A percentile compares a stretch with the other conserved stretches of the same genome.
Evolutionary conservation across 768 basidiomycete genomes (phyloP).

Genomic region (Porpolomopsis calyptriformis): DNA sequence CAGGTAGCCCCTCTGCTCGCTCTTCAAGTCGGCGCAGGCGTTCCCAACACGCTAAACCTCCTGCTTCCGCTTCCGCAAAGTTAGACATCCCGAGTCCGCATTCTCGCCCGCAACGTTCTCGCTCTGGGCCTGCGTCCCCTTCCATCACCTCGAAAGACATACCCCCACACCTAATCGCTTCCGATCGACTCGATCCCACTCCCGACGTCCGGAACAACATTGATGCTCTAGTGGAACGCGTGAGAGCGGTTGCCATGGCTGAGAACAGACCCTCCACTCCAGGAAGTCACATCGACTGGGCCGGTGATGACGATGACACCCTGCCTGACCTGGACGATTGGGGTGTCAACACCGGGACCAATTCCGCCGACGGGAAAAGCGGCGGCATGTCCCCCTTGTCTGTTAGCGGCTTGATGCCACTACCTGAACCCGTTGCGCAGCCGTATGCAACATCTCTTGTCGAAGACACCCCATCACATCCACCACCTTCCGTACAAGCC

Average conservation of each 20-base stretch:
- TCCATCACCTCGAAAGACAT: slow-evolving; percentile 39
- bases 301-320: slow-evolving; percentile 75
- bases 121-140: slow-evolving; percentile 22
- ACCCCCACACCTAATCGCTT: slow-evolving; percentile 43
- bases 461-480: not conserved
- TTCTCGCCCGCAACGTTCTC: slow-evolving; percentile 22
- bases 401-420: slow-evolving; percentile 48
- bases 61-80: slow-evolving; percentile 18
- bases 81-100: slow-evolving; percentile 24
- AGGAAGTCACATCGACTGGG: slow-evolving; percentile 82
- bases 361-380: slow-evolving; percentile 17
- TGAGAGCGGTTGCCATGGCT: slow-evolving; percentile 64
- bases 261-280: slow-evolving; percentile 57
- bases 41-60: slow-evolving; percentile 29
- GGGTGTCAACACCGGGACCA: slow-evolving; percentile 47
- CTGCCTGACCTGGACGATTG: slow-evolving; percentile 81
- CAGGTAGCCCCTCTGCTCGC: slow-evolving; percentile 20
- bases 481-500: not conserved
- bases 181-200: slow-evolving; percentile 14
- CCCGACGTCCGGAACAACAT: slow-evolving; percentile 53
- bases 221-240: slow-evolving; percentile 69
- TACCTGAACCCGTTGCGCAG: slow-evolving; percentile 36
- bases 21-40: slow-evolving; percentile 41
- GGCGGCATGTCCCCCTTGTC: slow-evolving; percentile 59
- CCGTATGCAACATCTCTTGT: not conserved